Conservation (phyloP, 78 protist species). For the Protostelium mycophagum region DNA sequence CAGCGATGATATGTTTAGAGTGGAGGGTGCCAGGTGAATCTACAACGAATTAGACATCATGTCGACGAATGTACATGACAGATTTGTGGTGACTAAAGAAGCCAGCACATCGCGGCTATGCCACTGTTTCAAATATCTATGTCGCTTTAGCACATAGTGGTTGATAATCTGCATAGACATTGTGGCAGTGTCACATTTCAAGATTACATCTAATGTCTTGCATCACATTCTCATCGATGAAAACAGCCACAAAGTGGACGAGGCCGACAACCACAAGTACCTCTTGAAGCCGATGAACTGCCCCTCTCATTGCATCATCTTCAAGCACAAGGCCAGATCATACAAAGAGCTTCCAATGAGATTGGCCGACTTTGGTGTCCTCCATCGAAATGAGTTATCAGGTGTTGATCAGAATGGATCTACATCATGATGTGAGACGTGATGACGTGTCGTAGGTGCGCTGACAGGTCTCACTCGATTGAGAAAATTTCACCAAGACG, state of each 20-base stretch:
- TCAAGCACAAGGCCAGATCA: constrained; percentile 72
- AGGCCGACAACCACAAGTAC: constrained; percentile 59
- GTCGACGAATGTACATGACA: too few species aligned
- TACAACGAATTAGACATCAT: too few species aligned
- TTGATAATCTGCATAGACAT: too few species aligned
- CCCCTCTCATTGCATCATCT: constrained; percentile 98
- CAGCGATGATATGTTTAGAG: constrained; percentile 87
- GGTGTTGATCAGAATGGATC: too few species aligned
- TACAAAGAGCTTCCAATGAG: constrained; percentile 97
- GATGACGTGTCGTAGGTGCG: too few species aligned
- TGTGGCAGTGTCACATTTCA: too few species aligned
- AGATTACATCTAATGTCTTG: background rate
- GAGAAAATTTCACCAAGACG: constrained; percentile 99
- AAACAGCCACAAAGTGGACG: background rate
- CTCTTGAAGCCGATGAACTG: constrained; percentile 99
- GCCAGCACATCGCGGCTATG: too few species aligned
- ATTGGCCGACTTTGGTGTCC: constrained; percentile 97
- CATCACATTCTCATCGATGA: background rate
- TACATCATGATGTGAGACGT: too few species aligned
- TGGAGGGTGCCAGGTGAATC: constrained; percentile 31
- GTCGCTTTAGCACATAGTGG: too few species aligned
- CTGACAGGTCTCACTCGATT: constrained; percentile 99
- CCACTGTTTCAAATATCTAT: too few species aligned
- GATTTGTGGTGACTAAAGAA: too few species aligned
- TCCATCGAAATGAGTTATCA: constrained; percentile 95